Percentiles rank a stretch among this genome's conserved stretches.
phyloP scores from a whole-genome alignment of 495 filamentous ascomycete species.

The Parachaetomium inaequale region DNA sequence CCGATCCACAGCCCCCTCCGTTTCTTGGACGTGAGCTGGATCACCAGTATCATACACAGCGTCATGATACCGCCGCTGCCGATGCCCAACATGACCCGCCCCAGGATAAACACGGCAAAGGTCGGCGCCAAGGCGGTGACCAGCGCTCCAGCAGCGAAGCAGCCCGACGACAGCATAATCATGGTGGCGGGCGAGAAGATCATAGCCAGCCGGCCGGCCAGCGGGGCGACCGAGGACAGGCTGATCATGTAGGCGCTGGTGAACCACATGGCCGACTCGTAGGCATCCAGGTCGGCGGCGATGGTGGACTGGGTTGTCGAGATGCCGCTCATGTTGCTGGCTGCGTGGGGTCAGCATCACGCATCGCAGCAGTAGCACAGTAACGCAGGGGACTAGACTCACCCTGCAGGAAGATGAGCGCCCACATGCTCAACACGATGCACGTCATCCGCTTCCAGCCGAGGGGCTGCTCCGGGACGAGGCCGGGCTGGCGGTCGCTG shows the following conservation, averaged over 20 bases:
- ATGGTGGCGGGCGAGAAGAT: conserved; percentile 64
- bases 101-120: conserved; percentile 61
- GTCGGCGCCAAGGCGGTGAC: conserved; percentile 55
- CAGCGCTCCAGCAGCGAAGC: conserved; percentile 59
- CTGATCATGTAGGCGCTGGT: conserved; percentile 70
- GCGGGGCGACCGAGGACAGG: conserved; percentile 60
- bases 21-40: conserved; percentile 62
- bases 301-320: conserved; percentile 69
- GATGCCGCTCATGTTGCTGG: conserved; percentile 71
- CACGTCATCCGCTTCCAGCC: conserved; percentile 20
- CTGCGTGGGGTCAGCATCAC: conserved; percentile 28
- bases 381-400: background rate
- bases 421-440: conserved; percentile 44
- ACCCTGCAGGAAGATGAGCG: conserved; percentile 46
- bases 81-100: conserved; percentile 59
- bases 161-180: conserved; percentile 51
- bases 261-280: conserved; percentile 69
- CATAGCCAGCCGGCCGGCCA: conserved; percentile 62
- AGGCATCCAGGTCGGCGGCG: conserved; percentile 67
- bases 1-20: conserved; percentile 68
- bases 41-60: conserved; percentile 62
- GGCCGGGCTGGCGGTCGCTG: background rate
- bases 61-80: conserved; percentile 66
- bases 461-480: conserved; percentile 12
- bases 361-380: background rate